These are phyloP conservation scores for Kluyveromyces nonfermentans DNA, from an alignment of 805 yeast genomes.

Conservation along the genomic window DNA sequence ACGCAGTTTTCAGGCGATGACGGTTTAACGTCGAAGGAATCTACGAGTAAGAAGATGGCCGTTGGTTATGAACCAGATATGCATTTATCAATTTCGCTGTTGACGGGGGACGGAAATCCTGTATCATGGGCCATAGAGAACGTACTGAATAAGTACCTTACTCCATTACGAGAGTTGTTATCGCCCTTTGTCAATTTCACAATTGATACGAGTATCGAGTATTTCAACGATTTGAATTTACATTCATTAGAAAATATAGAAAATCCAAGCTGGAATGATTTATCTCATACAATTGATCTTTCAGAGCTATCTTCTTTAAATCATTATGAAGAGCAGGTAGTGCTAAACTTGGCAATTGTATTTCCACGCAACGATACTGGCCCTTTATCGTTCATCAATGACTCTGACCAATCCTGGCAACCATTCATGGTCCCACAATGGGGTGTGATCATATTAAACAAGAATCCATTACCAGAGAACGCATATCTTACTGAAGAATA, in stretches of 20 bases:
- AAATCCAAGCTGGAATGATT: constrained; percentile 39
- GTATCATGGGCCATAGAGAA: constrained; percentile 65
- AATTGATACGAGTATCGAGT: constrained; percentile 69
- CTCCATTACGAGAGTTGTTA: constrained; percentile 46
- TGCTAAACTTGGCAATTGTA: constrained; percentile 55
- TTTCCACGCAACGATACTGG: constrained; percentile 23
- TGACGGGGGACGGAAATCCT: constrained; percentile 60
- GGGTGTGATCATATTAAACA: constrained; percentile 52
- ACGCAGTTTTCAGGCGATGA: constrained; percentile 6
- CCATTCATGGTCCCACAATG: constrained; percentile 75
- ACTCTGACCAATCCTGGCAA: constrained; percentile 14
- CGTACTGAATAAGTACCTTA: constrained; percentile 41
- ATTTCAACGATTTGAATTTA: constrained; percentile 36
- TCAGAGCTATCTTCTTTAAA: constrained; percentile 57
- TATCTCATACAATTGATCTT: constrained; percentile 71
- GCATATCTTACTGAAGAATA: constrained; percentile 33
- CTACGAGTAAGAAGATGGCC: constrained; percentile 18
- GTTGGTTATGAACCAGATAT: constrained; percentile 45
- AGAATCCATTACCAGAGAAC: constrained; percentile 20
- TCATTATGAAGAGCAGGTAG: constrained; percentile 51
- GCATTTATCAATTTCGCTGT: constrained; percentile 66
- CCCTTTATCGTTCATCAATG: constrained; percentile 35
- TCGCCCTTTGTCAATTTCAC: constrained; percentile 57
- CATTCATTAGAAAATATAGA: constrained; percentile 18
- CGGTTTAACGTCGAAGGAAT: constrained; percentile 1